Conservation (phyloP, 169 alveolate genomes). For the Eimeria maxima region DNA sequence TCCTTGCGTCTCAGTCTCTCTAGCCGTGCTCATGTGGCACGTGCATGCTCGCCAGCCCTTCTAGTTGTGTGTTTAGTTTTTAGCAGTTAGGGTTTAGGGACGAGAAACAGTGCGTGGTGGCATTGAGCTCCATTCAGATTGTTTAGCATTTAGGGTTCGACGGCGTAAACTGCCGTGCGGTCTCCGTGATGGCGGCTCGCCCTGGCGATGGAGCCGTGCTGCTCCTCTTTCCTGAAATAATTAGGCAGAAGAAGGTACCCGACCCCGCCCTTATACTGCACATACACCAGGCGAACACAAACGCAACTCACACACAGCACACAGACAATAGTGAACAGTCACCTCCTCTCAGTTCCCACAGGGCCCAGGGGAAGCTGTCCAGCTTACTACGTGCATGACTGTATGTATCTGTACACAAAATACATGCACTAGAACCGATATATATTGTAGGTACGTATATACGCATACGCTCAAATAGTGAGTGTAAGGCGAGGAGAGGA, state of each 20-base stretch:
- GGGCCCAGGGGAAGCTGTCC: background rate
- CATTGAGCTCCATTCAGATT: background rate
- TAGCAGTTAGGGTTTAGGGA: background rate
- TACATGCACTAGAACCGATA: too few relatives aligned
- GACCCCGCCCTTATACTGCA: background rate
- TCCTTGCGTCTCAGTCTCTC: background rate
- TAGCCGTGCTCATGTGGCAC: background rate
- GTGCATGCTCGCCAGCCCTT: background rate
- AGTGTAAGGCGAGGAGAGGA: background rate
- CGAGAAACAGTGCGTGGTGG: background rate
- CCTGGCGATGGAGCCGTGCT: constrained; percentile 72
- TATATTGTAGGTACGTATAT: too few relatives aligned
- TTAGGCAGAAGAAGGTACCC: constrained; percentile 57
- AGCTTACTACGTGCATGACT: background rate
- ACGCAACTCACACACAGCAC: background rate
- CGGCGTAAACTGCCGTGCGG: background rate
- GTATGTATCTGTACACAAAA: background rate
- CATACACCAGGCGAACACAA: background rate
- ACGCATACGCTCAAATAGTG: background rate
- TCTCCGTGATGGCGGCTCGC: constrained; percentile 49
- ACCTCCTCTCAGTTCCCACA: background rate
- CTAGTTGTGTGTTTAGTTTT: background rate
- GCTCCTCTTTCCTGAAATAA: constrained; percentile 69
- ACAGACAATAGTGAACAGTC: background rate
- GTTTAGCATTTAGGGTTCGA: background rate